Base-by-base conservation (phyloP, 169 alveolate species). In the Theileria annulata region DNA sequence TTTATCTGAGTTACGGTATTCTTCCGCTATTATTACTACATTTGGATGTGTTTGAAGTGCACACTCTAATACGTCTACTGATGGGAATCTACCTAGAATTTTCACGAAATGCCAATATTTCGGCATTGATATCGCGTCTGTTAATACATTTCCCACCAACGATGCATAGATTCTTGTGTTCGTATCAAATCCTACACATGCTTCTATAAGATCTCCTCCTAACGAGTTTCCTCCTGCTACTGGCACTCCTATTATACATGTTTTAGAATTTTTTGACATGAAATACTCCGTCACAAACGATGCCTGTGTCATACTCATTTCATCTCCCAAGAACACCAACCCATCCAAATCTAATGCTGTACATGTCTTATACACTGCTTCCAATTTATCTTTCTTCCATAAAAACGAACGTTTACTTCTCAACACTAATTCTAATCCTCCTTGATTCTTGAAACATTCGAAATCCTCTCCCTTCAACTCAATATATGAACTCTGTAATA, bases 81-180 rank as follows among this genome's bases (percentile, higher is more conserved):
- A 94, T 12, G 99, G 98, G 80, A 96, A 98, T 73, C 99, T 92
- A 73, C 99, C 99, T 98, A 98, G 96, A 66, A 98, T 88, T 85
- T 98, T 95, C 60, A 97, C 96, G 87, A 98, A 97, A 75, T 98
- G 99, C 99, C 99, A 98, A 82, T 98, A 98, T 87, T 98, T 98
- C 13, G 98, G 98, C 95, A 98, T 97, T 28, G 98, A 93, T 2
- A 98, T 99, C 23, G 99, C 97, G 86, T 98, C 99, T 66, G 99
- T 97, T 71, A 97, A 94, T 30, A 97, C 98, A 91, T 98, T 98
- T 75, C 99, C 99, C 23, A 98, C 96, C 75, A 98, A 90, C 31
- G 98, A 93, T 62, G 99, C 97, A 84, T 98, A 97, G 12, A 95
- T 87, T 88, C 96, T 97, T 8, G 99, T 95, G 72, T 98, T 98